Percentiles rank a stretch among this genome's conserved stretches.
Evolutionary conservation across 2,329 filamentous ascomycete genomes (phyloP).

Genomic region (Aspergillus ruber): DNA sequence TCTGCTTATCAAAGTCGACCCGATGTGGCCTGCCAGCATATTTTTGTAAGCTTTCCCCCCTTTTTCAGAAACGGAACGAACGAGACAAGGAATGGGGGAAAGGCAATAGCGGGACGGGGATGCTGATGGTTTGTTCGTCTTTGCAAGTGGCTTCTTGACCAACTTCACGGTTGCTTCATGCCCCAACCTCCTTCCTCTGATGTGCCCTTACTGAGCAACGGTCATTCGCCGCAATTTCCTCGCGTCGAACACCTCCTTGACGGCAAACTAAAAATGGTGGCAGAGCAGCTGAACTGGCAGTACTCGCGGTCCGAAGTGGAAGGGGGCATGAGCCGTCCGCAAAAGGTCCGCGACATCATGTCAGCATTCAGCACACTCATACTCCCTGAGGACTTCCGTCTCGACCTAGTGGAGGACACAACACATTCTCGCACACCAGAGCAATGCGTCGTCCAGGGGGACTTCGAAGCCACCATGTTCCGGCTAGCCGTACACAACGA

Average conservation of each 20-base stretch:
- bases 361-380: constrained; percentile 37
- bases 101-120: not conserved
- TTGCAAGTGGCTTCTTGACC: constrained; percentile 36
- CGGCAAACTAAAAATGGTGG: constrained; percentile 26
- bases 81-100: not conserved
- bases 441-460: constrained; percentile 40
- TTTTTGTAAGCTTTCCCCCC: constrained; percentile 29
- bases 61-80: too few relatives aligned
- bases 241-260: constrained; percentile 28
- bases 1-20: constrained; percentile 23
- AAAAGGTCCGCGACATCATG: constrained; percentile 40
- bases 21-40: constrained; percentile 34
- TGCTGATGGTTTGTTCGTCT: constrained; percentile 4
- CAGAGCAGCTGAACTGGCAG: constrained; percentile 29
- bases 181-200: constrained; percentile 19
- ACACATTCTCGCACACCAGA: constrained; percentile 29
- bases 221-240: constrained; percentile 22
- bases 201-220: constrained; percentile 26
- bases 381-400: constrained; percentile 38
- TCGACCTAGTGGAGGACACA: constrained; percentile 32
- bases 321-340: constrained; percentile 29
- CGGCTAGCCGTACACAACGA: constrained; percentile 40
- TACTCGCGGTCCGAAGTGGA: constrained; percentile 22
- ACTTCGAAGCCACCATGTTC: constrained; percentile 41
- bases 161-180: constrained; percentile 32